Base-by-base conservation (phyloP, 2,329 filamentous ascomycete species). In the Sordariomycetes sp. region DNA sequence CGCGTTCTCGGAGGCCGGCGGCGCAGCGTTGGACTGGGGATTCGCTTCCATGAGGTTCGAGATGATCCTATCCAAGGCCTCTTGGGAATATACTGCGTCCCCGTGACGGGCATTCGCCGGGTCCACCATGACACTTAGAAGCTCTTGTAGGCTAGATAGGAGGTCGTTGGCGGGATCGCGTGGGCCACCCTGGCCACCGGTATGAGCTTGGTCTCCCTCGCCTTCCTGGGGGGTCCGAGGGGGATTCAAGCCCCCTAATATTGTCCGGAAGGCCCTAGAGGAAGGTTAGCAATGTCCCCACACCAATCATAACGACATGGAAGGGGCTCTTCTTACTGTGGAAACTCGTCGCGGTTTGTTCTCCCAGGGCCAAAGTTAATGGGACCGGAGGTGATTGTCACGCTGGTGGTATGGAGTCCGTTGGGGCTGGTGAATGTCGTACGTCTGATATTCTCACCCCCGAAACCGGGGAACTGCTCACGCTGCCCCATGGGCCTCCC, bases 81-180 rank as follows among this genome's bases (percentile, higher is more conserved):
- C 91, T 71, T 97, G 90, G 0, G 88, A 88, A 69, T 93, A 95
- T 1, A 96, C 93, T 8, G 86, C 89, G 70, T 97, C 93, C 22
- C 91, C 89, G 60, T 81, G 77, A 18, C 75, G 71, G 8, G 74
- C 78, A 59, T 77, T 74, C n/a, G 72, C 72, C 16, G 80, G 79
- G 57, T 77, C 78, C 46, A 85, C 70, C 25, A 86, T 63, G 25
- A 55, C 40, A 70, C 68, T 73, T 20, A 87, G 70, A 5, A 86
- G 71, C n/a, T 80, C 76, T 37, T 78, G 76, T 4, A 85, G 67
- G 35, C 74, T 73, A 18, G 67, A 63, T 16, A 67, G 66, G 20
- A 79, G 48, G 55, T 59, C 56, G 6, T n/a, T 20, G 25, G 18
- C 69, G 68, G 35, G 61, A 55, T 54, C 59, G 25, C 57, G 65